These are phyloP conservation scores for Penicillium sp. DNA, from an alignment of 2,329 filamentous ascomycete genomes.

Conservation along the genomic window DNA sequence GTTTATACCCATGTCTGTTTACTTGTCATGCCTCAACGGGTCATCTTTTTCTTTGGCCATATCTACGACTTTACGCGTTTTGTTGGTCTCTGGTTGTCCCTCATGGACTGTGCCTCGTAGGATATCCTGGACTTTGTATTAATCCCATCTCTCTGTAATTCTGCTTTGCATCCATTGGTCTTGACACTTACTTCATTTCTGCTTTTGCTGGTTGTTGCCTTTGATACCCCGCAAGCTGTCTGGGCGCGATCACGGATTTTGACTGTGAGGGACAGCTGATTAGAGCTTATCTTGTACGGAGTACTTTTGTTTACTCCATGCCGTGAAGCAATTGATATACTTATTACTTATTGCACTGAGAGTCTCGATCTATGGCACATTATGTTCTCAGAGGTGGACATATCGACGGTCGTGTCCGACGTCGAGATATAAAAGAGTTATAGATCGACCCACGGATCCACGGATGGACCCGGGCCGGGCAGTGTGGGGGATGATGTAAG, in stretches of 20 bases:
- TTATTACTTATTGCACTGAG: too few species aligned
- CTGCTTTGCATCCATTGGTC: not conserved
- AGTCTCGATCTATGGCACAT: not conserved
- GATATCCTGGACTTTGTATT: conserved; percentile 2
- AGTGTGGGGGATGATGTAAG: conserved; percentile 24
- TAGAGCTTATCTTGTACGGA: not conserved
- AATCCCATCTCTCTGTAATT: not conserved
- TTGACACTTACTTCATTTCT: not conserved
- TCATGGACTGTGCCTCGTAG: conserved; percentile 2
- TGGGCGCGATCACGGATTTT: conserved; percentile 6
- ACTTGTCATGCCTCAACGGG: conserved; percentile 24
- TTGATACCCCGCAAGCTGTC: conserved; percentile 11
- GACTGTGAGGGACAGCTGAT: not conserved
- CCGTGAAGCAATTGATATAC: not conserved
- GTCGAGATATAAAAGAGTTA: conserved; percentile 13
- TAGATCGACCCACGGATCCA: conserved; percentile 8
- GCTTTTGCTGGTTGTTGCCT: conserved; percentile 6
- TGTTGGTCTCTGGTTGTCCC: conserved; percentile 1
- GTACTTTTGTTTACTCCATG: not conserved
- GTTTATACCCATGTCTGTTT: conserved; percentile 24
- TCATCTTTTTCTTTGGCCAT: conserved; percentile 20
- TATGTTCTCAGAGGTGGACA: not conserved
- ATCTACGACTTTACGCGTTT: conserved; percentile 10
- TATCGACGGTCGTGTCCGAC: not conserved
- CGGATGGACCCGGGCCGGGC: not conserved